Base-by-base conservation (phyloP, 257 asterid species). In the Penstemon davidsonii region DNA sequence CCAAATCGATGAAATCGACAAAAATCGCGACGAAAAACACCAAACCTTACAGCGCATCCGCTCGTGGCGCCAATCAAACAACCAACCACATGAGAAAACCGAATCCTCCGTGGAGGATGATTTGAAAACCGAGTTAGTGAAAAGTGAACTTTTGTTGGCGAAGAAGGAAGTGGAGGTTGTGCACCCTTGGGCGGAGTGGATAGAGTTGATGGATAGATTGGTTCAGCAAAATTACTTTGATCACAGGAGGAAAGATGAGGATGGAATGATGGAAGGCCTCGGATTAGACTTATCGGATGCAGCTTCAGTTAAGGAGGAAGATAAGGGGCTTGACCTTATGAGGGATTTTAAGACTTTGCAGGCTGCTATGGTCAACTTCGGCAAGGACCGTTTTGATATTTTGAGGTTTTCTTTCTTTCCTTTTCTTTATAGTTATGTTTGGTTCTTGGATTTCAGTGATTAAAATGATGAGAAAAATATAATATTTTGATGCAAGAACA, bases 111-210 rank as follows among this genome's bases (percentile, higher is more conserved):
- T 85, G 62, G 68, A 39, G 70, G 80, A 75, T 4, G 70, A 45
- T 8, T 66, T 82, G 78, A 75, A 73, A 74, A 59, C 67, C 8
- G 85, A 73, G 19, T 49, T 84, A 8, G 76, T 39, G 40, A 82
- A 79, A 36, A 82, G 80, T 37, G 84, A 69, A 54, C 19, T 25
- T 7, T 44, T 19, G 43, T 4, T n/a, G 54, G 38, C 13, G 63
- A 83, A 82, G 71, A 79, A 72, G 81, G 82, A 81, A 72, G 88
- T 92, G 80, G 96, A 88, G 78, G 65, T 90, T 75, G 92, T 85
- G 65, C 98, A 93, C 74, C 98, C 96, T 0, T 93, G 97, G 98
- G 78, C 93, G 6, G 98, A 93, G 82, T 90, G 98, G 98, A 70
- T 93, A 45, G 96, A 84, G 82, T 67, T 93, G 71, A 85, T 90